Evolutionary conservation across 805 yeast species (phyloP).

Genomic region (Saccharomycopsis sp.): DNA sequence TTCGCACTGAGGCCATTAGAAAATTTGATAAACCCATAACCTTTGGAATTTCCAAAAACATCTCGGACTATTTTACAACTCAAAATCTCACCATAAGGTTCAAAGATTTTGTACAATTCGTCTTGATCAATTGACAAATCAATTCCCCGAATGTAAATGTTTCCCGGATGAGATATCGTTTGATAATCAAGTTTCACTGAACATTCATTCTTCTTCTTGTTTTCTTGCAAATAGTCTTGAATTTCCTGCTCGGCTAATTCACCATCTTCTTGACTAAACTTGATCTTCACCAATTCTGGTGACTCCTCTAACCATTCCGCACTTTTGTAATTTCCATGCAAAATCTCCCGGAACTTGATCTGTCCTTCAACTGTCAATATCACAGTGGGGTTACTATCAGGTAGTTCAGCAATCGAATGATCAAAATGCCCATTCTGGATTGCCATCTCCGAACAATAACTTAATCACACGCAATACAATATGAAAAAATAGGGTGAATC

Average conservation of each 20-base stretch:
- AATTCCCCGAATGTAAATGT: conserved; percentile 47
- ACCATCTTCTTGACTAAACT: background rate
- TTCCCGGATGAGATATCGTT: conserved; percentile 48
- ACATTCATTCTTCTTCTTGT: background rate
- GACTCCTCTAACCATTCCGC: no score
- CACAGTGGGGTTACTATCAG: no score
- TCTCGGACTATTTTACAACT: conserved; percentile 43
- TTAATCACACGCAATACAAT: no score
- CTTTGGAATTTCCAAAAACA: conserved; percentile 37
- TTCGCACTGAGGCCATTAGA: conserved; percentile 52
- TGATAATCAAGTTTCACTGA: conserved; percentile 23
- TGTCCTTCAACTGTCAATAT: no score
- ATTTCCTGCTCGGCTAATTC: background rate
- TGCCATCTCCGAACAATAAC: no score
- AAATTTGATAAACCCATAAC: conserved; percentile 66
- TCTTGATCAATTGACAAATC: conserved; percentile 31
- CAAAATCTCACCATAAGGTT: conserved; percentile 35
- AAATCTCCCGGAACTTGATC: no score
- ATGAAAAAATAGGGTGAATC: no score
- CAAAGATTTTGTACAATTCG: conserved; percentile 33
- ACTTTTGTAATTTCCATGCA: no score
- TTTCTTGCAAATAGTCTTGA: background rate
- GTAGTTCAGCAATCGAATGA: no score
- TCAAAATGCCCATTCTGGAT: no score
- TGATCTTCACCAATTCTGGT: background rate